phyloP scores from a whole-genome alignment of 768 basidiomycete genomes.

The Calocybe indica region DNA sequence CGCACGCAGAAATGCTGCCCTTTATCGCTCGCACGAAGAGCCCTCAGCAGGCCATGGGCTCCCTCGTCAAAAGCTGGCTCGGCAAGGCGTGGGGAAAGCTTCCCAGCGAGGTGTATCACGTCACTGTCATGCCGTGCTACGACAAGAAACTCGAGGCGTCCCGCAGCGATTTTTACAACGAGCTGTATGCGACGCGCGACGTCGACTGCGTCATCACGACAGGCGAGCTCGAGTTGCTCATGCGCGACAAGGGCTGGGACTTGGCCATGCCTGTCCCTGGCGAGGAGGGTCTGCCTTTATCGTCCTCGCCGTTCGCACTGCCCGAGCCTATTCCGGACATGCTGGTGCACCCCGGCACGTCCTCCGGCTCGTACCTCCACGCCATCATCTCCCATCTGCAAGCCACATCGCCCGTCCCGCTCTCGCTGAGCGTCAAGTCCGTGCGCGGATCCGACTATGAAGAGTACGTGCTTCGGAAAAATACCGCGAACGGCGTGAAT shows the following conservation, averaged over 20 bases:
- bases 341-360: slow-evolving; percentile 73
- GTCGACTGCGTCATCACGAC: slow-evolving; percentile 98
- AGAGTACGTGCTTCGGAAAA: slow-evolving; percentile 50
- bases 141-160: slow-evolving; percentile 99
- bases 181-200: slow-evolving; percentile 77
- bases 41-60: slow-evolving; percentile 92
- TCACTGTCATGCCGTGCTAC: slow-evolving; percentile 98
- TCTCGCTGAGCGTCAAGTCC: slow-evolving; percentile 46
- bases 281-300: slow-evolving; percentile 28
- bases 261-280: slow-evolving; percentile 50
- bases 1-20: slow-evolving; percentile 89
- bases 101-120: slow-evolving; percentile 88
- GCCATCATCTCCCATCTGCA: slow-evolving; percentile 59
- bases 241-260: slow-evolving; percentile 80
- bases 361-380: slow-evolving; percentile 90
- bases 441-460: slow-evolving; percentile 76
- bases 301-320: slow-evolving; percentile 8
- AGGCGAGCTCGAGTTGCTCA: slow-evolving; percentile 83
- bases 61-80: slow-evolving; percentile 88
- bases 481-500: background rate
- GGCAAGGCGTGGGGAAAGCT: slow-evolving; percentile 55
- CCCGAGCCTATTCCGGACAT: slow-evolving; percentile 55
- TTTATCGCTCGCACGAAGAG: slow-evolving; percentile 87
- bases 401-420: slow-evolving; percentile 32
- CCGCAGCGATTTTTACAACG: slow-evolving; percentile 86